These are phyloP conservation scores for Chrysosporium queenslandicum DNA, from an alignment of 2,329 filamentous ascomycete species.

Conservation along the genomic window DNA sequence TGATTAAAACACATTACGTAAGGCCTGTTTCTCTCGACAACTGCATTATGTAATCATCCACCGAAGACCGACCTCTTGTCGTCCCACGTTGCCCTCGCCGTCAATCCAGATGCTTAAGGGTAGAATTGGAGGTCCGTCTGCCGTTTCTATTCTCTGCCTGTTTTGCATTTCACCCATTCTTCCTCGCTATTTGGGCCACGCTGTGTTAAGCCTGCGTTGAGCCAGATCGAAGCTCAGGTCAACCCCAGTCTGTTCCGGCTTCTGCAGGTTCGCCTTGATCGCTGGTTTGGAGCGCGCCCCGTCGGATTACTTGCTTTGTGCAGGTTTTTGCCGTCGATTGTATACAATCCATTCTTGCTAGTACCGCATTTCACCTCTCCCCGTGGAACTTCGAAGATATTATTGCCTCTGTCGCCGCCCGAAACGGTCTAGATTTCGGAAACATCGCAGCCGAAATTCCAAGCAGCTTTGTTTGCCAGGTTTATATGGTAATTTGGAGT, in stretches of 20 bases:
- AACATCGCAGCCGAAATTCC: neutral
- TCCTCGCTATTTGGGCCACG: neutral
- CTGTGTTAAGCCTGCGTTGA: neutral
- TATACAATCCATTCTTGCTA: neutral
- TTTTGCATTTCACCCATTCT: neutral
- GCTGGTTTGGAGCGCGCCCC: neutral
- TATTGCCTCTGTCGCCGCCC: neutral
- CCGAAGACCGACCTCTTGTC: neutral
- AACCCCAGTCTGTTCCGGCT: neutral
- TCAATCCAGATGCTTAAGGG: neutral
- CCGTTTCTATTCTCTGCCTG: neutral
- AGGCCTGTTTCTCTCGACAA: neutral
- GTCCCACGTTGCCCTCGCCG: constrained; percentile 8
- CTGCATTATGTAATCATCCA: neutral
- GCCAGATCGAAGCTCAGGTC: neutral
- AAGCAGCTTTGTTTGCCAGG: neutral
- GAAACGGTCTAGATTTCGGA: neutral
- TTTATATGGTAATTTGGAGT: neutral
- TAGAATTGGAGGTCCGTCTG: neutral
- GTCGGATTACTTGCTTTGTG: neutral
- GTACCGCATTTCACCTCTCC: too few relatives aligned
- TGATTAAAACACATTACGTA: neutral
- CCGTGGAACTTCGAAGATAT: neutral
- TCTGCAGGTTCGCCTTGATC: neutral
- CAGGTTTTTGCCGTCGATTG: neutral